phyloP scores from a whole-genome alignment of 2,329 filamentous ascomycete genomes.

The Epichloe baconii region DNA sequence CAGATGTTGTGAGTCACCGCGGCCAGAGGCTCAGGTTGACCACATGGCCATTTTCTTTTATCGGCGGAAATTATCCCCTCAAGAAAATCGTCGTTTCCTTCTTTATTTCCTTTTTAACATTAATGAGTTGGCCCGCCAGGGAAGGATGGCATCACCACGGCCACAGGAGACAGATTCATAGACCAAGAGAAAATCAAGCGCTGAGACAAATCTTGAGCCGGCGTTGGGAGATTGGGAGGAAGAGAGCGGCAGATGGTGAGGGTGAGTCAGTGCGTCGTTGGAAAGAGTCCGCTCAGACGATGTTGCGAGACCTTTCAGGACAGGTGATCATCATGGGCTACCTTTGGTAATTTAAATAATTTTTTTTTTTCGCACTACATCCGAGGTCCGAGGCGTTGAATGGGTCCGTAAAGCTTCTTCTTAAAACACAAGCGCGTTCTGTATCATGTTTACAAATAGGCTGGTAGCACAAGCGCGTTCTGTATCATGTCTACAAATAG shows the following conservation, averaged over 20 bases:
- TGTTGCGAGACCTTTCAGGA: too few relatives aligned
- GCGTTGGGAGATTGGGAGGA: not conserved
- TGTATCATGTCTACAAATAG: too few relatives aligned
- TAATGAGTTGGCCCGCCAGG: not conserved
- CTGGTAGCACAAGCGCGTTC: too few relatives aligned
- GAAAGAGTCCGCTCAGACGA: not conserved
- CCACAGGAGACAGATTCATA: not conserved
- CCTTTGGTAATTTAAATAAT: not conserved
- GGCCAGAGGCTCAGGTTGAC: not conserved
- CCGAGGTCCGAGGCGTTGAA: too few relatives aligned
- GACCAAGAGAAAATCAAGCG: conserved; percentile 8
- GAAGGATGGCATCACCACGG: not conserved
- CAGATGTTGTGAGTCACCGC: not conserved
- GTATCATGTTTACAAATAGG: too few relatives aligned
- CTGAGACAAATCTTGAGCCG: conserved; percentile 8
- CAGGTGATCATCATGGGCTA: not conserved
- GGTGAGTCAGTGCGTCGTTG: not conserved
- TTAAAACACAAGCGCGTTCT: too few relatives aligned
- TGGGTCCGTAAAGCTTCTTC: too few relatives aligned
- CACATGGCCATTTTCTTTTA: too few relatives aligned
- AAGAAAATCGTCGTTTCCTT: not conserved
- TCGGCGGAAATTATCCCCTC: too few relatives aligned
- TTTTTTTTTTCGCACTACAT: not conserved
- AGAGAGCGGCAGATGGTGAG: too few relatives aligned
- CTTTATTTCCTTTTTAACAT: not conserved